Evolutionary conservation across 306 rosid genomes (phyloP).

Genomic region (Betula pendula): DNA sequence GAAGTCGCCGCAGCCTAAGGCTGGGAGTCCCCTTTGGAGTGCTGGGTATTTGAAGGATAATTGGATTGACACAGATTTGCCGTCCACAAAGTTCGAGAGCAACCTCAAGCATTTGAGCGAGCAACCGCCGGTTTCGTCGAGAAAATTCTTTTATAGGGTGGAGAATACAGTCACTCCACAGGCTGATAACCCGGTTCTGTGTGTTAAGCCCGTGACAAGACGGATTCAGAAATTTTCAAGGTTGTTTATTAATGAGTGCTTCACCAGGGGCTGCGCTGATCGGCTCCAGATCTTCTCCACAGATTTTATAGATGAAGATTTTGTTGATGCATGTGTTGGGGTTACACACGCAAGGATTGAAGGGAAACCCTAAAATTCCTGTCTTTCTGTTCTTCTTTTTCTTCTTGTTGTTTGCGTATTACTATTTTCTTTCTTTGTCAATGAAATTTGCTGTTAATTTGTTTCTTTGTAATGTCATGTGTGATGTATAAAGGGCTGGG

Average conservation of each 20-base stretch:
- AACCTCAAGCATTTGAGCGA: slow-evolving; percentile 71
- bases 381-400: not conserved
- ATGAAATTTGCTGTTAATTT: slow-evolving; percentile 4
- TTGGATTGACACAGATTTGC: slow-evolving; percentile 86
- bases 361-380: slow-evolving; percentile 50
- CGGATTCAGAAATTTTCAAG: slow-evolving; percentile 73
- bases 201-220: slow-evolving; percentile 73
- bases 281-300: slow-evolving; percentile 71
- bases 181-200: slow-evolving; percentile 70
- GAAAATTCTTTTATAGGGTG: slow-evolving; percentile 82
- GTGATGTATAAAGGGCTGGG: not conserved
- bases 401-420: not conserved
- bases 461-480: not conserved
- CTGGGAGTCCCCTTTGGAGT: slow-evolving; percentile 70
- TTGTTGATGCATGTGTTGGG: slow-evolving; percentile 84
- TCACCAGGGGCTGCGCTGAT: slow-evolving; percentile 46
- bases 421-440: not conserved
- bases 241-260: slow-evolving; percentile 66
- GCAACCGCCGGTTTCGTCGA: slow-evolving; percentile 51
- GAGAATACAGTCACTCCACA: slow-evolving; percentile 91
- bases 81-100: slow-evolving; percentile 78
- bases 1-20: slow-evolving; percentile 56
- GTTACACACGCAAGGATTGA: slow-evolving; percentile 67
- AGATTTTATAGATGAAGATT: slow-evolving; percentile 76
- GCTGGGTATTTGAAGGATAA: slow-evolving; percentile 66